Conservation (phyloP, 1,284 basidiomycete genomes). For the Neotropicomus parvogracilis region DNA sequence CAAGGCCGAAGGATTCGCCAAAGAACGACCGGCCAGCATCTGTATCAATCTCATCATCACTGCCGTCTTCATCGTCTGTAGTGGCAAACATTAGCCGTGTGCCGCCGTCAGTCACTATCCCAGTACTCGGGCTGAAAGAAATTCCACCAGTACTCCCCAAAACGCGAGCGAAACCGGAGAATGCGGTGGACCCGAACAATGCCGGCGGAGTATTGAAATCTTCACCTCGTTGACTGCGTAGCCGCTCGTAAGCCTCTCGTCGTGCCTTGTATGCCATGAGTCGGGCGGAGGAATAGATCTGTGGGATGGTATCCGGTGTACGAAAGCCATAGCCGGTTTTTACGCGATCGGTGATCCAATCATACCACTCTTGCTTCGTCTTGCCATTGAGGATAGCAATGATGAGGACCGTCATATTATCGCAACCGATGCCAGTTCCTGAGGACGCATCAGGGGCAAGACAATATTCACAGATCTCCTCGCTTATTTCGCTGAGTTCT, state of each 20-base stretch:
- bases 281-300: constrained; percentile 63
- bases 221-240: constrained; percentile 40
- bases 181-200: constrained; percentile 31
- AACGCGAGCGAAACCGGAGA: constrained; percentile 43
- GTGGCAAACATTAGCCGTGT: constrained; percentile 53
- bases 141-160: constrained; percentile 53
- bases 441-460: constrained; percentile 92
- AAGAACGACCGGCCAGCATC: constrained; percentile 44
- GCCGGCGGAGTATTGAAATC: constrained; percentile 20
- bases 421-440: constrained; percentile 91
- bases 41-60: constrained; percentile 44
- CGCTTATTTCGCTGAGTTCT: constrained; percentile 78
- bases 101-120: constrained; percentile 46
- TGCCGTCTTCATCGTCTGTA: constrained; percentile 55
- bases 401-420: constrained; percentile 98
- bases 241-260: constrained; percentile 50
- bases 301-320: constrained; percentile 67
- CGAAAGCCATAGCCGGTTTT: constrained; percentile 67
- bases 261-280: constrained; percentile 57
- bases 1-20: constrained; percentile 43
- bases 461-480: constrained; percentile 91
- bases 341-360: constrained; percentile 87
- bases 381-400: constrained; percentile 86
- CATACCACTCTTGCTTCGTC: constrained; percentile 90
- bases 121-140: constrained; percentile 50